phyloP scores from a whole-genome alignment of 179 eudicot genomes.

The Actinidia arguta region DNA sequence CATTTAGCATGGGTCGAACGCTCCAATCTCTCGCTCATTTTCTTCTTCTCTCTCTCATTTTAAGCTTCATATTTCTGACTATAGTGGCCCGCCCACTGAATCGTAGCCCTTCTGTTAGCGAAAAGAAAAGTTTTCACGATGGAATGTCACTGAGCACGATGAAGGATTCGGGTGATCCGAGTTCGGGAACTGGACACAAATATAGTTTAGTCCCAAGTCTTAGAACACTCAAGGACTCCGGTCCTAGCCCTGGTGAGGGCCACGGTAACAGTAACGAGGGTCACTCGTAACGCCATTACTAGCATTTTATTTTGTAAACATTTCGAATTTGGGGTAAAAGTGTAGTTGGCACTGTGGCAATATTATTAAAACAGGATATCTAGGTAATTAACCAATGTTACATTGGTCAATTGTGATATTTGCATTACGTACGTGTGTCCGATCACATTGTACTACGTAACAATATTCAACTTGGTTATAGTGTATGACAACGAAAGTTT shows the following conservation, averaged over 20 bases:
- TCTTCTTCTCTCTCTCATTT: neutral
- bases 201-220: neutral
- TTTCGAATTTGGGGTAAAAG: too few species aligned
- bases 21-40: neutral
- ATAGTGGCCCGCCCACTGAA: neutral
- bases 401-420: too few species aligned
- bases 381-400: neutral
- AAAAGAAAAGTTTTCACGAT: too few species aligned
- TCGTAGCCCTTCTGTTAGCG: neutral
- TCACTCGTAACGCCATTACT: neutral
- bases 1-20: neutral
- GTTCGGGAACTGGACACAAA: conserved; percentile 3
- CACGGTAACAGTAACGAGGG: neutral
- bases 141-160: neutral
- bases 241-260: conserved; percentile 4
- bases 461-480: neutral
- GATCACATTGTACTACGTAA: neutral
- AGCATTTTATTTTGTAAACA: neutral
- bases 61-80: neutral
- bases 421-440: neutral
- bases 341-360: neutral
- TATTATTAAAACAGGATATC: neutral
- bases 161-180: neutral
- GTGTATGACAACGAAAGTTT: neutral
- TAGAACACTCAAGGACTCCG: neutral